Base-by-base conservation (phyloP, 1,139 yeast genomes). In the Taiozyma sp. region DNA sequence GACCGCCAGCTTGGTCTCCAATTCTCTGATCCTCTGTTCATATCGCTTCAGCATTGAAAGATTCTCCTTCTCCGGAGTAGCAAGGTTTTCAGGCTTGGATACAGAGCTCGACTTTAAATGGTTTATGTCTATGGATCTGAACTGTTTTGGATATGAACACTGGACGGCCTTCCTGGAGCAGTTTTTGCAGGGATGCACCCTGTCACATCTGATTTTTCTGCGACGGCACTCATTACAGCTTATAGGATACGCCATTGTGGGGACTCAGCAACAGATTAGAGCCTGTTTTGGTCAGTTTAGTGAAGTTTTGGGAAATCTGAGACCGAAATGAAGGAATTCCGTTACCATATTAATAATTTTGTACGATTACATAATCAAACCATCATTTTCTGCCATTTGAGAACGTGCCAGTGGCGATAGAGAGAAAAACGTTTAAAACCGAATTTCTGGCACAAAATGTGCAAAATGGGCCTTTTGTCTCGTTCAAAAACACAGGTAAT, bases 141-240 rank as follows among this genome's bases (percentile, higher is more conserved):
- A 61, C 41, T 54, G 57, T 8, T 53, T 34, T 4, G 64, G 64
- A 47, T 55, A 61, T 1, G 55, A 38, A 22, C 64, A 61, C 4
- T 19, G 10, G 8, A 58, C 46, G 0, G 48, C 45, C 40, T 54
- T 51, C 2, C 47, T 39, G 4, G 45, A 1, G 43, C 63, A 61
- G 50, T 52, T 55, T 32, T 40, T 41, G 29, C 63, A 61, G 0
- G 59, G 58, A 1, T 45, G 44, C 6, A 45, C 45, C 32, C 57
- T 55, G 38, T 47, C 43, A 42, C 64, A 61, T 1, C 61, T 48
- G 49, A 61, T 59, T 52, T 61, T 60, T 4, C 63, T 44, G 1
- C 63, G 52, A 24, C 64, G 54, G 45, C 64, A 60, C 50, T 60
- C 61, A 32, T 54, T 57, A 22, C 61, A 58, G 2, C 60, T 57